Conservation (phyloP, 1,284 basidiomycete species). For the Bjerkandera adusta region DNA sequence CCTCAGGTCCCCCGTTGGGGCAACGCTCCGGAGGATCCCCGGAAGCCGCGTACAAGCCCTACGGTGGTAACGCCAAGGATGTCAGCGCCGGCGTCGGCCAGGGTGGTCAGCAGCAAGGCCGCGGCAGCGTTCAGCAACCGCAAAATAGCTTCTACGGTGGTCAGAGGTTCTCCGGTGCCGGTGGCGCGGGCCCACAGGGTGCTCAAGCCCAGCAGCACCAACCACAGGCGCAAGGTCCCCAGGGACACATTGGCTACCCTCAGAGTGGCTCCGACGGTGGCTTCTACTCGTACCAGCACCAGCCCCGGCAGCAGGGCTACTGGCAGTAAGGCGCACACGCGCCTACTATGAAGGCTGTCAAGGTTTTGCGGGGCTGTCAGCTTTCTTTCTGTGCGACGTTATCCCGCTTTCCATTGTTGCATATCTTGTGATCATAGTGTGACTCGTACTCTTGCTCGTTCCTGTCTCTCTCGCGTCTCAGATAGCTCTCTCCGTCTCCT, state of each 20-base stretch:
- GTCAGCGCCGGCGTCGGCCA: constrained; percentile 48
- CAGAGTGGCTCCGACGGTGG: constrained; percentile 58
- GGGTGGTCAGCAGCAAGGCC: constrained; percentile 44
- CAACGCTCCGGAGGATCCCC: constrained; percentile 56
- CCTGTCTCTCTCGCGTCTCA: constrained; percentile 3
- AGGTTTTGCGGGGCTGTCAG: not conserved
- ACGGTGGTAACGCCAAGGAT: constrained; percentile 59
- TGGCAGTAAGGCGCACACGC: constrained; percentile 54
- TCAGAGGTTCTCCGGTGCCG: constrained; percentile 55
- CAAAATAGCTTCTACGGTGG: constrained; percentile 61
- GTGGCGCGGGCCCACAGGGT: constrained; percentile 39
- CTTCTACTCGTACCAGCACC: constrained; percentile 73
- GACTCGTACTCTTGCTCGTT: not conserved
- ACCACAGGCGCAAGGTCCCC: constrained; percentile 49
- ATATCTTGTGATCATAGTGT: constrained; percentile 7
- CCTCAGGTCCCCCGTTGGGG: constrained; percentile 44
- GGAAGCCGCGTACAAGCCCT: constrained; percentile 72
- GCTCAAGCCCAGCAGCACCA: constrained; percentile 39
- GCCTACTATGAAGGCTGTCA: too few species aligned
- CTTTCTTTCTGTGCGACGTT: not conserved
- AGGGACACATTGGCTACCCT: constrained; percentile 62
- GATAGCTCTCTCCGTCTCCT: constrained; percentile 2
- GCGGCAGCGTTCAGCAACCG: constrained; percentile 43
- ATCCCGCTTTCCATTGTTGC: too few species aligned
- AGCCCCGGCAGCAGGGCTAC: constrained; percentile 63